Percentiles rank a stretch among this genome's conserved stretches.
These are phyloP conservation scores for Fusarium virguliforme DNA, from an alignment of 2,329 filamentous ascomycete genomes.

Conservation along the genomic window DNA sequence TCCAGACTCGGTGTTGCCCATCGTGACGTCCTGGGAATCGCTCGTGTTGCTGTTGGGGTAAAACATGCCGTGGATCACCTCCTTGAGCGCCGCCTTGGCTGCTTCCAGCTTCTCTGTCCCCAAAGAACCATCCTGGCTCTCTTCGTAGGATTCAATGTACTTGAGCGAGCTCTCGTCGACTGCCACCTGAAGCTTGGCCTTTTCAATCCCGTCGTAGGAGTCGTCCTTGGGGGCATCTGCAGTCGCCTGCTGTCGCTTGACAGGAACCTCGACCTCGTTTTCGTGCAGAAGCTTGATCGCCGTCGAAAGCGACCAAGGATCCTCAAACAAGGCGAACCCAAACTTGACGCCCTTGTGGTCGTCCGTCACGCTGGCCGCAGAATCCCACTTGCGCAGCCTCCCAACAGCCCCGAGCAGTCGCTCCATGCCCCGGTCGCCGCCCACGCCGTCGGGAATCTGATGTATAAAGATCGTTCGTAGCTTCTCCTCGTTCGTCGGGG, in stretches of 20 bases:
- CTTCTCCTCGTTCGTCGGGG: constrained; percentile 91
- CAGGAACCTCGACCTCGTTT: constrained; percentile 85
- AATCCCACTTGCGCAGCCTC: constrained; percentile 86
- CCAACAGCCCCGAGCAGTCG: constrained; percentile 84
- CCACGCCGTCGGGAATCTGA: constrained; percentile 84
- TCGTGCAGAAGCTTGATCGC: constrained; percentile 89
- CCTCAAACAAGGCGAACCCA: constrained; percentile 96
- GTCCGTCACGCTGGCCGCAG: constrained; percentile 72
- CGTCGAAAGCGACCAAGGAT: constrained; percentile 87
- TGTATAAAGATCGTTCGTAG: constrained; percentile 92
- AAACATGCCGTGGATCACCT: constrained; percentile 79
- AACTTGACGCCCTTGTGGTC: constrained; percentile 88
- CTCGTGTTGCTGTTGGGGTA: constrained; percentile 71
- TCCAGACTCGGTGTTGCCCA: constrained; percentile 76
- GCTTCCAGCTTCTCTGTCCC: constrained; percentile 79
- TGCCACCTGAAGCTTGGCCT: constrained; percentile 78
- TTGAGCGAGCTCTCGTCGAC: constrained; percentile 87
- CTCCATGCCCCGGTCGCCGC: constrained; percentile 85
- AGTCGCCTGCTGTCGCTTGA: constrained; percentile 77
- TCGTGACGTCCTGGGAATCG: constrained; percentile 79
- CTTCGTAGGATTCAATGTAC: constrained; percentile 87
- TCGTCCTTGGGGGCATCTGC: constrained; percentile 63
- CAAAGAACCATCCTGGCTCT: constrained; percentile 75
- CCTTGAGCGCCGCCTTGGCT: constrained; percentile 77
- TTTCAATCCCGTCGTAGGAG: constrained; percentile 73